Base-by-base conservation (phyloP, 208 protist genomes). In the Leptomonas seymouri region DNA sequence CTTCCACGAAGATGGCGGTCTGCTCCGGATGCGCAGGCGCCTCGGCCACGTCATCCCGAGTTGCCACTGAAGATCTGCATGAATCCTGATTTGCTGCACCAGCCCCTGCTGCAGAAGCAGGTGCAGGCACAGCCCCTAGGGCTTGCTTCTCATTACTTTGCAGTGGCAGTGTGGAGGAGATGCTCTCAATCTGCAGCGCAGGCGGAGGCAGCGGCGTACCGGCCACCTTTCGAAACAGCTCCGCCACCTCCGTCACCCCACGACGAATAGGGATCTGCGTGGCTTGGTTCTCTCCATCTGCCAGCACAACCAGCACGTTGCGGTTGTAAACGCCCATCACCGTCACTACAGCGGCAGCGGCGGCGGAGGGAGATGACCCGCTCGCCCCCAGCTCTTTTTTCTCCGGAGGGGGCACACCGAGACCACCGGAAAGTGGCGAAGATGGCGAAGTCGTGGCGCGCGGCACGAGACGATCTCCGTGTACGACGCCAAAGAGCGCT, bases 301-400 rank as follows among this genome's bases (percentile, higher is more conserved):
- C 48, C 39, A 87, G 42, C 16, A 85, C 66, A 25, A 89, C 51
- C 23, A 89, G 66, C 57, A 76, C 71, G 44, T 58, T 74, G 12
- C 80, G 74, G 44, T 69, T 67, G 53, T 71, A 60, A n/a, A 81
- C 51, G 5, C 86, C 86, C 64, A 91, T 63, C 42, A 87, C 78
- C 2, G 53, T 77, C 55, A 59, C 56, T 34, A 54, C 45, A 9
- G 41, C 23, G 12, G 41, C 23, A n/a, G 23, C 15, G 7, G 36
- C 44, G 20, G 44, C 3, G 34, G 34, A 12, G 7, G 34, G 3
- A 39, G 34, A 9, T 9, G 34, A 39, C 34, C 9, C 34, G 7
- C 9, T 9, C 34, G 15, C 28, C 18, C 42, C n/a, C 34, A 49
- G 3, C 2, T 21, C n/a, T 20, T 28, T 31, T n/a, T 8, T 23